Conservation (phyloP, 2,329 filamentous ascomycete genomes). For the Talaromyces amestolkiae region DNA sequence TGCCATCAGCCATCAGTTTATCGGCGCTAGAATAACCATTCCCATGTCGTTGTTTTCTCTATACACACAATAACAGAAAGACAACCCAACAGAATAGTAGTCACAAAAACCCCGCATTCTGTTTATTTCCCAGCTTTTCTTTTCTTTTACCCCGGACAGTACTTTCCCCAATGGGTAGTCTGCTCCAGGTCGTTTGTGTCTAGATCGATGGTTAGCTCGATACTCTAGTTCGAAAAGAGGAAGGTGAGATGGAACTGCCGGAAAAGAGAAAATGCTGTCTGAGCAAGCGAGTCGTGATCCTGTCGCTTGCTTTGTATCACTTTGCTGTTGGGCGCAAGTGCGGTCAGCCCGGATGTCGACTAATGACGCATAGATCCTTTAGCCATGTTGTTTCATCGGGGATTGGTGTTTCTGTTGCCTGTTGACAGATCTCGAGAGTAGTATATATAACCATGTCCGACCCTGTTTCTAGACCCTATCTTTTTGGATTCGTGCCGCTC, state of each 20-base stretch:
- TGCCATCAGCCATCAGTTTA: not conserved
- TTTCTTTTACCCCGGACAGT: conserved; percentile 2
- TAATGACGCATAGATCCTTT: not conserved
- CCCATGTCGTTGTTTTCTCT: not conserved
- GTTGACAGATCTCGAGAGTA: not conserved
- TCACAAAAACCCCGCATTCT: conserved; percentile 1
- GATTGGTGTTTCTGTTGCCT: not conserved
- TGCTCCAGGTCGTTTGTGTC: conserved; percentile 1
- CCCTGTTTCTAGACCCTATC: not conserved
- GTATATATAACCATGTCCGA: not conserved
- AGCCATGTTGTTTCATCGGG: not conserved
- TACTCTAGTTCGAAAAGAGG: conserved; percentile 7
- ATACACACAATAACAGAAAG: not conserved
- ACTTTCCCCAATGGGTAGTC: conserved; percentile 3
- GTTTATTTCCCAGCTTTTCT: not conserved
- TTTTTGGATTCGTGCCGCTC: not conserved
- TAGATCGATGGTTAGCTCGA: conserved; percentile 4
- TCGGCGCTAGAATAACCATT: not conserved
- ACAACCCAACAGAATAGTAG: not conserved
- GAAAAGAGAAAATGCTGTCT: not conserved
- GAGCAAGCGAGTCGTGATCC: not conserved
- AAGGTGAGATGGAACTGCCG: not conserved
- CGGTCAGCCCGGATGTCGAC: not conserved
- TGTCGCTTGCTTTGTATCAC: not conserved
- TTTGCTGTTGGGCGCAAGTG: not conserved